Percentiles rank a stretch among this genome's conserved stretches.
Conservation (phyloP, 1,284 basidiomycete species). For the Tylopilus orsonianus region DNA sequence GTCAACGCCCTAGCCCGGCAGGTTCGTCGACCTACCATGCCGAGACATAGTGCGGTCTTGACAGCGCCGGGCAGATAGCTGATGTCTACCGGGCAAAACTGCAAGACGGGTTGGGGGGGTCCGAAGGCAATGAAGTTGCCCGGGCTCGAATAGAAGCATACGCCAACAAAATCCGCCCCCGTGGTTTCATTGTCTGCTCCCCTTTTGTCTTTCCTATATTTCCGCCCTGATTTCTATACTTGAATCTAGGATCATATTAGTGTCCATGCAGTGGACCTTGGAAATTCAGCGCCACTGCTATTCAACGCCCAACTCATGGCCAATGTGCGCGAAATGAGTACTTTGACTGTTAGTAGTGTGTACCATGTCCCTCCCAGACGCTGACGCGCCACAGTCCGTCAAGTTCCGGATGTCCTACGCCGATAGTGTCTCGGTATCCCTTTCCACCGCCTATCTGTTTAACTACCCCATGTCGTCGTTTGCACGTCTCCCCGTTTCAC, state of each 20-base stretch:
- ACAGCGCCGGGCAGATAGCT: slow-evolving; percentile 47
- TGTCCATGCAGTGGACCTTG: slow-evolving; percentile 73
- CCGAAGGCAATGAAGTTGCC: slow-evolving; percentile 71
- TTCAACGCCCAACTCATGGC: slow-evolving; percentile 53
- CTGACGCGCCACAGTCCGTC: slow-evolving; percentile 39
- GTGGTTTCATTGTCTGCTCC: slow-evolving; percentile 59
- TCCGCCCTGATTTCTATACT: slow-evolving; percentile 4
- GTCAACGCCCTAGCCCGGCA: slow-evolving; percentile 69
- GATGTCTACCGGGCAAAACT: slow-evolving; percentile 74
- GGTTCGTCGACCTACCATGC: slow-evolving; percentile 39
- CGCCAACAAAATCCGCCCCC: slow-evolving; percentile 68
- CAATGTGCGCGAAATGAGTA: slow-evolving; percentile 8
- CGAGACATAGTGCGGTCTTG: slow-evolving; percentile 1
- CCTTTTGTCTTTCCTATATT: neutral
- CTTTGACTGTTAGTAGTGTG: slow-evolving; percentile 21
- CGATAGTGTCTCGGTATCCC: slow-evolving; percentile 70
- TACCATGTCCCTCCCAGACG: neutral
- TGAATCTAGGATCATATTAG: slow-evolving; percentile 67
- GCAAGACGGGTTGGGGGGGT: slow-evolving; percentile 55
- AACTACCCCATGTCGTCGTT: slow-evolving; percentile 80
- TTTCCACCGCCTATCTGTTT: slow-evolving; percentile 80
- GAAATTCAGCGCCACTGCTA: slow-evolving; percentile 65
- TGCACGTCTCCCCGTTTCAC: slow-evolving; percentile 75
- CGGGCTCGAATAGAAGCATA: slow-evolving; percentile 68
- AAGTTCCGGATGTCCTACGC: slow-evolving; percentile 64